Base-by-base conservation (phyloP, 352 stramenopile species). In the Aphanomyces invadans region DNA sequence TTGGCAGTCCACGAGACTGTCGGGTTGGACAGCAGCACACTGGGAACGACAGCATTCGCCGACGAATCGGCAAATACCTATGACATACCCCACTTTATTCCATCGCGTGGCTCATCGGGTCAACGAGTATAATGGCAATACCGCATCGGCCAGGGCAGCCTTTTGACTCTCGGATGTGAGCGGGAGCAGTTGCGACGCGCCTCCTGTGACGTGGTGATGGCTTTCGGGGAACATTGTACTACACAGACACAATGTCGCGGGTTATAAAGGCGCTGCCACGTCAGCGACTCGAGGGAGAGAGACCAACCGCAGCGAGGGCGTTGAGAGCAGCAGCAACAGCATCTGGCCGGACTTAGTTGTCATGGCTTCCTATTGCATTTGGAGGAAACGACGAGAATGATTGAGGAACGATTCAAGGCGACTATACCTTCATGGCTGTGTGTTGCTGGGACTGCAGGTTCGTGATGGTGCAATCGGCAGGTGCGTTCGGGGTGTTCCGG, bases 381-480 rank as follows among this genome's bases (percentile, higher is more conserved):
- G n/a, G n/a, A n/a, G n/a, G n/a, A n/a, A n/a, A n/a, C n/a, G n/a
- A n/a, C n/a, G n/a, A n/a, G n/a, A n/a, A n/a, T n/a, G n/a, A n/a
- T n/a, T n/a, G n/a, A n/a, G n/a, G n/a, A n/a, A n/a, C n/a, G n/a
- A n/a, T n/a, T n/a, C n/a, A 28, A 57, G 21, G 33, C 48, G 26
- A 28, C 23, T 1, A 28, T 39, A 77, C 72, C 48, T 82, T 91
- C 84, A 93, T 93, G 39, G 82, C 82, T 21, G 78, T 73, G 69
- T 93, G 84, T 59, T 93, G 84, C 70, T 93, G 84, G 11, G 75
- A 75, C 54, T 89, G 84, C 12, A 93, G 57, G 65, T 91, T 90
- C 45, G 76, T 91, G 67, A 93, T 93, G 4, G 84, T 93, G 48
- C 84, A 93, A 64, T 93, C 82, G 0, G 75, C 82, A 28, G 53